Conservation (phyloP, 1,139 yeast species). For the Suhomyces anneliseae region DNA sequence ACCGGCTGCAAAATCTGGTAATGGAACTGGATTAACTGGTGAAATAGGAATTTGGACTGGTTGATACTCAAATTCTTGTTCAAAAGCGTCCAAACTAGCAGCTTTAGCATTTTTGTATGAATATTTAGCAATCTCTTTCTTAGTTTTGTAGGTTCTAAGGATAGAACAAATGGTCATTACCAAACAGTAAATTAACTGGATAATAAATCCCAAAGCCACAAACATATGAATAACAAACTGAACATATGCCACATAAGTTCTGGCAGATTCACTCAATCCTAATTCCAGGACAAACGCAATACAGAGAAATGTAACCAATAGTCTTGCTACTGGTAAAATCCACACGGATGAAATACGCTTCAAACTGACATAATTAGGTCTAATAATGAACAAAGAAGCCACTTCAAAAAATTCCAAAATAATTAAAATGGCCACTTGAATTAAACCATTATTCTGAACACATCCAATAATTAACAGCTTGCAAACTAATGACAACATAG, state of each 20-base stretch:
- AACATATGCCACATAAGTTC: conserved; percentile 43
- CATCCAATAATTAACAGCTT: conserved; percentile 45
- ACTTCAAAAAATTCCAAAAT: conserved; percentile 36
- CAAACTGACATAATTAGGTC: conserved; percentile 43
- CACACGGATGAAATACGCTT: conserved; percentile 41
- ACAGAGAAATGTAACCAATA: conserved; percentile 39
- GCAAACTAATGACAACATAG: conserved; percentile 29
- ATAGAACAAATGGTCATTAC: conserved; percentile 28
- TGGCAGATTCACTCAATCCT: conserved; percentile 30
- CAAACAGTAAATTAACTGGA: conserved; percentile 35
- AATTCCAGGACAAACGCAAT: conserved; percentile 41
- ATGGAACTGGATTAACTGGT: conserved; percentile 1
- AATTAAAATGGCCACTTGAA: conserved; percentile 45
- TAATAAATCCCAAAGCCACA: conserved; percentile 36
- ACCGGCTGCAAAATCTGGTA: background rate
- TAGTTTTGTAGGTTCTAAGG: conserved; percentile 13
- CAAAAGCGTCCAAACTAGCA: conserved; percentile 25
- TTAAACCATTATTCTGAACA: conserved; percentile 42
- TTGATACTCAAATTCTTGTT: conserved; percentile 34
- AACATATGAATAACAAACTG: conserved; percentile 42
- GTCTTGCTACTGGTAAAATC: conserved; percentile 37
- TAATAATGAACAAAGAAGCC: conserved; percentile 27
- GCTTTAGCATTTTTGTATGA: conserved; percentile 7
- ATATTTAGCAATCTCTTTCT: conserved; percentile 7
- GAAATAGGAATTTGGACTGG: conserved; percentile 20